These are phyloP conservation scores for Suillus subaureus DNA, from an alignment of 768 basidiomycete genomes.

Conservation along the genomic window DNA sequence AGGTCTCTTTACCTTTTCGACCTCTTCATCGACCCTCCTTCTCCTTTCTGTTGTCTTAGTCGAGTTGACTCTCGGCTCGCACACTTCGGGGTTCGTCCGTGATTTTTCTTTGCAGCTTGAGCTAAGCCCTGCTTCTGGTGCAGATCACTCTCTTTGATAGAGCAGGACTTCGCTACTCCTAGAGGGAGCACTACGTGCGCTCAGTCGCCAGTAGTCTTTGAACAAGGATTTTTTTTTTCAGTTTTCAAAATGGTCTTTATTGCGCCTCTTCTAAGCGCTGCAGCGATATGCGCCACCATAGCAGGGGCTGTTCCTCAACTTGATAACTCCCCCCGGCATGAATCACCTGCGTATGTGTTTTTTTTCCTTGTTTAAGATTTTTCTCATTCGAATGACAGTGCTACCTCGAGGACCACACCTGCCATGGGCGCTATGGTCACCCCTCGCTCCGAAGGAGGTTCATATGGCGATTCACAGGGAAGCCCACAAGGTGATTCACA, in stretches of 20 bases:
- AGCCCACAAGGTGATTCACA: slow-evolving; percentile 3
- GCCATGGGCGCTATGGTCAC: background rate
- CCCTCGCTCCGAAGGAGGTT: slow-evolving; percentile 5
- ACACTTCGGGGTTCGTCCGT: slow-evolving; percentile 45
- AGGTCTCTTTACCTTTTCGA: slow-evolving; percentile 11
- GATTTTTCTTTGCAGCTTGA: slow-evolving; percentile 7
- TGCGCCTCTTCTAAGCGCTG: slow-evolving; percentile 54
- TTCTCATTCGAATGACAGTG: slow-evolving; percentile 1
- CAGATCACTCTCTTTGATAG: slow-evolving; percentile 79
- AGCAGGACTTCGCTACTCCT: slow-evolving; percentile 54
- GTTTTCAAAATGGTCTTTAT: slow-evolving; percentile 60
- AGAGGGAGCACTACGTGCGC: slow-evolving; percentile 58
- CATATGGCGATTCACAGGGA: slow-evolving; percentile 6
- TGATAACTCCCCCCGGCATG: slow-evolving; percentile 25
- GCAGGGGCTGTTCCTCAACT: slow-evolving; percentile 49
- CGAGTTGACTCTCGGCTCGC: slow-evolving; percentile 71
- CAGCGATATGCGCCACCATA: slow-evolving; percentile 54
- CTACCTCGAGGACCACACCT: slow-evolving; percentile 1
- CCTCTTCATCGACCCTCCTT: slow-evolving; percentile 33
- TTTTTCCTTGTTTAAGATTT: background rate
- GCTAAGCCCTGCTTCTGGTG: slow-evolving; percentile 12
- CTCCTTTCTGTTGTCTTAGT: slow-evolving; percentile 44
- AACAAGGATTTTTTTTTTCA: slow-evolving; percentile 45
- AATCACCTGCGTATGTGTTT: slow-evolving; percentile 3
- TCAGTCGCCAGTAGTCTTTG: slow-evolving; percentile 46